Conservation (phyloP, 805 yeast species). For the Cyberlindnera bimundalis region DNA sequence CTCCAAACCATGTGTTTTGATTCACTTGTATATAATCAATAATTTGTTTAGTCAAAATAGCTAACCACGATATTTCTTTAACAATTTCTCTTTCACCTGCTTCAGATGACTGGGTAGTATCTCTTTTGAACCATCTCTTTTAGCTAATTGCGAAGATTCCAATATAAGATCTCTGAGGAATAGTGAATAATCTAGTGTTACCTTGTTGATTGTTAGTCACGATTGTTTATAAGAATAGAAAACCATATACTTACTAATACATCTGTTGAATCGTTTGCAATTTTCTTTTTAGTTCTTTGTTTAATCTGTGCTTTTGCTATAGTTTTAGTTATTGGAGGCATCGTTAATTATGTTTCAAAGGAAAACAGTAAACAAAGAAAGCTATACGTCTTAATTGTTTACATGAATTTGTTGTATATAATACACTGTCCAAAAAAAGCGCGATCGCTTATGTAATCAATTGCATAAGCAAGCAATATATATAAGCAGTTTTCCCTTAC, state of each 20-base stretch:
- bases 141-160: constrained; percentile 38
- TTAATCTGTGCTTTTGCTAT: constrained; percentile 25
- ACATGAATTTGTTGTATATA: too few species aligned
- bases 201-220: constrained; percentile 12
- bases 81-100: constrained; percentile 31
- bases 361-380: neutral
- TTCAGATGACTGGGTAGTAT: constrained; percentile 41
- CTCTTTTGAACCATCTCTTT: constrained; percentile 39
- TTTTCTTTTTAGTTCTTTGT: constrained; percentile 20
- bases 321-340: constrained; percentile 19
- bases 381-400: too few species aligned
- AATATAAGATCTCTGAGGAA: constrained; percentile 38
- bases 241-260: constrained; percentile 27
- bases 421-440: too few species aligned
- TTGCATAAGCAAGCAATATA: too few species aligned
- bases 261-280: constrained; percentile 40
- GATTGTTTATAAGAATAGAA: neutral
- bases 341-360: neutral
- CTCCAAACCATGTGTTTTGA: constrained; percentile 34
- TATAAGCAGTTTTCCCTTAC: too few species aligned
- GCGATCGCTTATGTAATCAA: too few species aligned
- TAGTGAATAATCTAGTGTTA: constrained; percentile 45
- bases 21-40: constrained; percentile 13
- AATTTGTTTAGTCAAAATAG: neutral
- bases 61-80: constrained; percentile 37